A percentile compares a stretch with the other conserved stretches of the same genome.
Conservation (phyloP, 2,329 filamentous ascomycete species). For the Zymoseptoria pseudotritici region DNA sequence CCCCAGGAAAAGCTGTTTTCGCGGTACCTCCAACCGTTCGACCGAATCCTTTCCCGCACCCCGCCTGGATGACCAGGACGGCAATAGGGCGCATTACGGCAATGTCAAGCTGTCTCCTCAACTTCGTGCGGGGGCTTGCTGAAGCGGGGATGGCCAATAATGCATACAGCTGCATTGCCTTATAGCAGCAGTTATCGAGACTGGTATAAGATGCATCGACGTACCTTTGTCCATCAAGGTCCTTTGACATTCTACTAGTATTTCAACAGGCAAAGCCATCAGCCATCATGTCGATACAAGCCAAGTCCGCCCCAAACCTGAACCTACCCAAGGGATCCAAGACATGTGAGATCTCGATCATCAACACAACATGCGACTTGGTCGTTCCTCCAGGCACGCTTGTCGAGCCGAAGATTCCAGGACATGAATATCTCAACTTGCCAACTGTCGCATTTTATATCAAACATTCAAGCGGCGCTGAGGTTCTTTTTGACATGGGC, state of each 20-base stretch:
- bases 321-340: conserved; percentile 11
- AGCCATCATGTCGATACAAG: conserved; percentile 10
- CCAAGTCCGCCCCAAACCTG: conserved; percentile 8
- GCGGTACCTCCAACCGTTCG: background rate
- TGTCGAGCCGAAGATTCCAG: conserved; percentile 61
- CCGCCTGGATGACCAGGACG: background rate
- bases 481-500: conserved; percentile 38
- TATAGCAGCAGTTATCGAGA: too few species aligned
- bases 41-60: background rate
- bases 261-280: background rate
- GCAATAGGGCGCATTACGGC: background rate
- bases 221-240: background rate
- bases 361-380: conserved; percentile 14
- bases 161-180: too few species aligned
- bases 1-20: too few species aligned
- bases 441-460: conserved; percentile 15
- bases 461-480: conserved; percentile 20
- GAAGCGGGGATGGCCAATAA: background rate
- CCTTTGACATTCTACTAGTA: background rate
- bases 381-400: conserved; percentile 48
- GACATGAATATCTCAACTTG: conserved; percentile 14
- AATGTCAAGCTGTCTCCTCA: background rate
- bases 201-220: too few species aligned
- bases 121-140: background rate
- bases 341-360: conserved; percentile 14